phyloP scores from a whole-genome alignment of 257 asterid species.

The Solanum ossicruentum region DNA sequence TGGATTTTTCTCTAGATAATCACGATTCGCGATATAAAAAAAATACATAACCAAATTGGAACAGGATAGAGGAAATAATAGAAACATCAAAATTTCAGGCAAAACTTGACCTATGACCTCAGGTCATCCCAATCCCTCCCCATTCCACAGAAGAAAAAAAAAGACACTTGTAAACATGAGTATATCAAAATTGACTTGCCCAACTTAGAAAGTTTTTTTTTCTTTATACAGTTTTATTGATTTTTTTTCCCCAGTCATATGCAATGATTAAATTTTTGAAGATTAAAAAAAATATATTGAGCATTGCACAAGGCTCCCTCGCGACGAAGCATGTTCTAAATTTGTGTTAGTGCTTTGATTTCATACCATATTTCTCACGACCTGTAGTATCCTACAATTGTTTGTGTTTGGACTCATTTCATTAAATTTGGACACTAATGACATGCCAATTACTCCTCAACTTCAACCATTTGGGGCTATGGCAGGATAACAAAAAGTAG shows the following conservation, averaged over 20 bases:
- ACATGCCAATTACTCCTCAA: background rate
- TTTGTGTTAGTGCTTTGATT: background rate
- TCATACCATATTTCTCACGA: background rate
- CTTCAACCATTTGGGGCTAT: background rate
- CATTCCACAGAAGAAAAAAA: background rate
- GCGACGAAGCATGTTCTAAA: background rate
- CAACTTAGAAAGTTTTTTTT: background rate
- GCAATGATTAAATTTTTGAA: background rate
- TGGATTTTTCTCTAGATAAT: background rate
- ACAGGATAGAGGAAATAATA: background rate
- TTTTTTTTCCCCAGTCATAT: background rate
- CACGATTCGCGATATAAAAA: background rate
- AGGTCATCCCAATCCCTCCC: background rate
- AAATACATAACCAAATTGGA: background rate
- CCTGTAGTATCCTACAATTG: background rate
- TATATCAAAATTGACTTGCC: background rate
- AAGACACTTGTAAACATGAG: background rate
- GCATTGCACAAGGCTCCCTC: background rate
- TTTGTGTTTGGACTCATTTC: background rate
- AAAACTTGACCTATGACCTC: background rate
- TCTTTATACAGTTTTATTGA: background rate
- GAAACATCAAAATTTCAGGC: background rate
- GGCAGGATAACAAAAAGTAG: background rate
- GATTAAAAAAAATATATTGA: too few relatives aligned
- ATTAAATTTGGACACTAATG: background rate